Base-by-base conservation (phyloP, 2,329 filamentous ascomycete genomes). In the Xylaria sp. region DNA sequence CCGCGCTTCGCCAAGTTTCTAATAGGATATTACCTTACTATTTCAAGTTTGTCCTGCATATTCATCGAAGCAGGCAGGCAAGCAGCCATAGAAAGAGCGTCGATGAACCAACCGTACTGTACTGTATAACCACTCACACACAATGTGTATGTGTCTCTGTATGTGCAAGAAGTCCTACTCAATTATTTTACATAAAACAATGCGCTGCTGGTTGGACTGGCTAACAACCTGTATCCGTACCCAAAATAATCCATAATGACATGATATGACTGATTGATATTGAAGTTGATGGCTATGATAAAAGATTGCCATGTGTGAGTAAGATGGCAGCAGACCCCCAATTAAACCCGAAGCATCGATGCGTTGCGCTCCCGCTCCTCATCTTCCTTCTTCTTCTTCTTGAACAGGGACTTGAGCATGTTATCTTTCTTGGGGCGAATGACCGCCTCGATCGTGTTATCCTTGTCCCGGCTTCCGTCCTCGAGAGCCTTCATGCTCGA, bases 321-420 rank as follows among this genome's bases (percentile, higher is more conserved):
- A 31, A 4, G 12, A n/a, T 52, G n/a, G 20, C 46, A 33, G 20
- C 46, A 49, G 8, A 15, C n/a, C n/a, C n/a, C 51, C 23, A 64
- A 64, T 66, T 31, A 56, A 25, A 62, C 62, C 49, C 62, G 57
- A 41, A 66, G 49, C 43, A 48, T 10, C 9, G 64, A 61, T 2
- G 70, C 67, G 49, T 64, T 66, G 56, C 67, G 68, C 54, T 72
- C 68, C 36, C 68, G 69, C 4, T 69, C 60, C 12, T 78, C 74
- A 2, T 77, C 74, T 6, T 71, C 66, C 39, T 84, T 81, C 78
- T 86, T 86, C 79, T 86, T 88, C 79, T 82, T 85, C 81, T 86
- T 87, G 76, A 90, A 89, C 66, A 89, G 72, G 2, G 83, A 79
- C 80, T 88, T 89, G 71, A 90, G 82, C 86, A 89, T 86, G 75